A percentile compares a stretch with the other conserved stretches of the same genome.
Conservation (phyloP, 306 rosid species). For the Prunus davidiana region DNA sequence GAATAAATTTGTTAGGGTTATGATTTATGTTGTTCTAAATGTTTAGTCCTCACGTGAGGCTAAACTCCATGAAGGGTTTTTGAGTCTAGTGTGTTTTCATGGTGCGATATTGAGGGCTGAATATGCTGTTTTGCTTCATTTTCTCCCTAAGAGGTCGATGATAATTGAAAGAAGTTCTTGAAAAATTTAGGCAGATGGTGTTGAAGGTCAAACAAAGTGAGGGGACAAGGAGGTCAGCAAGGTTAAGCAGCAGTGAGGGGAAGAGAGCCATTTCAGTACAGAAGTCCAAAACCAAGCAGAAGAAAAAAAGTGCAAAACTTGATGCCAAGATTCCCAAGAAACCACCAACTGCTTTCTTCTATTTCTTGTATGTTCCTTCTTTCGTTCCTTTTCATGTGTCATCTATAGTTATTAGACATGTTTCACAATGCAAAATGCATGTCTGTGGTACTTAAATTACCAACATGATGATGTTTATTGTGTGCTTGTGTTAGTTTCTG, state of each 20-base stretch:
- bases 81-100: background rate
- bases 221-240: conserved; percentile 32
- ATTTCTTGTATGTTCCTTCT: conserved; percentile 60
- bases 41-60: background rate
- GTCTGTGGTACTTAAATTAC: background rate
- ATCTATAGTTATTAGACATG: conserved; percentile 5
- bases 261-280: conserved; percentile 35
- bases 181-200: conserved; percentile 48
- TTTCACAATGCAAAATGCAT: conserved; percentile 14
- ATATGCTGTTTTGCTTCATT: background rate
- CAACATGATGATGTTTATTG: background rate
- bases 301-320: conserved; percentile 50
- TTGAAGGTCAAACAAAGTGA: conserved; percentile 48
- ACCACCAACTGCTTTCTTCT: conserved; percentile 98
- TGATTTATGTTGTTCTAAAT: background rate
- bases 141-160: background rate
- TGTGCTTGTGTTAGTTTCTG: background rate
- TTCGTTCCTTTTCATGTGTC: background rate
- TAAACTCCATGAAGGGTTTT: background rate
- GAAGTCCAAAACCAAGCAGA: conserved; percentile 53
- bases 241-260: conserved; percentile 16
- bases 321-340: conserved; percentile 90
- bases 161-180: background rate
- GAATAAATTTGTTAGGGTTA: background rate
- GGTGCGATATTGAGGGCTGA: background rate